phyloP scores from a whole-genome alignment of 495 filamentous ascomycete genomes.

The Trichoderma gamsii region DNA sequence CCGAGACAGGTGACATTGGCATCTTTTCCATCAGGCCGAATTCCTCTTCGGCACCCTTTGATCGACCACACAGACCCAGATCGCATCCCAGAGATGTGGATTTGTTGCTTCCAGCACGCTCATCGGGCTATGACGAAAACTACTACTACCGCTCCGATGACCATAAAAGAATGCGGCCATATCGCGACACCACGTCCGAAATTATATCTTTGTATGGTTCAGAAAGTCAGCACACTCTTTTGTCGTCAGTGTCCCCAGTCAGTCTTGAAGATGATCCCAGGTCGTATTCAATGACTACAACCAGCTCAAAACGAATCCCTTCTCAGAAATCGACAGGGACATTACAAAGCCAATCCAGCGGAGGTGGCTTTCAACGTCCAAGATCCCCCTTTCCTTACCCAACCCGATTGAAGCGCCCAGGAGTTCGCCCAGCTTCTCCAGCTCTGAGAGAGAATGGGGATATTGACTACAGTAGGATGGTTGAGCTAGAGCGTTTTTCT shows the following conservation, averaged over 20 bases:
- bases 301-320: constrained; percentile 43
- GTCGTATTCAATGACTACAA: constrained; percentile 56
- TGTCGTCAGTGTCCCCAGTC: constrained; percentile 32
- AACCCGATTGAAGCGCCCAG: constrained; percentile 57
- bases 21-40: constrained; percentile 51
- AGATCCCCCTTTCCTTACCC: constrained; percentile 60
- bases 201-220: constrained; percentile 44
- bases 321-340: constrained; percentile 49
- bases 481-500: constrained; percentile 41
- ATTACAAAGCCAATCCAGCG: constrained; percentile 37
- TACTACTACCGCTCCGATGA: constrained; percentile 22
- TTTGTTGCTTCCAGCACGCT: background rate
- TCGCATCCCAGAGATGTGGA: constrained; percentile 16
- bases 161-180: constrained; percentile 34
- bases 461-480: constrained; percentile 45
- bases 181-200: constrained; percentile 39
- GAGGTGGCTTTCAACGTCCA: constrained; percentile 43
- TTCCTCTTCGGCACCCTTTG: constrained; percentile 32
- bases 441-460: constrained; percentile 46
- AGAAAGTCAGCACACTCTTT: constrained; percentile 37
- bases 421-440: constrained; percentile 58
- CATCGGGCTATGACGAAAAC: constrained; percentile 7
- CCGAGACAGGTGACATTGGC: constrained; percentile 63
- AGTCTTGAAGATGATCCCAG: constrained; percentile 39
- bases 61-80: constrained; percentile 18